Base-by-base conservation (phyloP, 208 protist genomes). In the Crithidia fasciculata region DNA sequence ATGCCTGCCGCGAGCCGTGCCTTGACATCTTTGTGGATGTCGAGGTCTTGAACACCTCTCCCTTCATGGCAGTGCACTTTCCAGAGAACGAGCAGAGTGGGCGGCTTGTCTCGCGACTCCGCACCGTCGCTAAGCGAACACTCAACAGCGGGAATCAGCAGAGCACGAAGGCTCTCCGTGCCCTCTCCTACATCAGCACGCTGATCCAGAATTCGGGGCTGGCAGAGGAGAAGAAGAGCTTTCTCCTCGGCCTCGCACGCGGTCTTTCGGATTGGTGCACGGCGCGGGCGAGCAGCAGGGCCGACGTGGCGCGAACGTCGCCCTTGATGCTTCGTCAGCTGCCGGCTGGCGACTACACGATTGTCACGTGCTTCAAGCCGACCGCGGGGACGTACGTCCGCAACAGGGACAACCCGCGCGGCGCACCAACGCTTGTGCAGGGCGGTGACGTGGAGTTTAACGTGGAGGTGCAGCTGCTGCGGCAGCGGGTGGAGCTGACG, bases 281-380 rank as follows among this genome's bases (percentile, higher is more conserved):
- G 40, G n/a, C 10, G 18, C 36, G 40, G 28, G 64, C 64, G 18
- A 2, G n/a, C 9, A 39, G 40, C 40, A 18, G 5, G 3, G 52
- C 13, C 3, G 7, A 12, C 47, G 40, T 44, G 44, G 47, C 49
- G 45, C n/a, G 19, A 36, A 19, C 60, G 8, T 67, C 74, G 18
- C 41, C 56, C 59, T 65, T 69, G 13, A 64, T 58, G 45, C 69
- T 86, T 47, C 72, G 79, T 3, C 82, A 79, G 18, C 71, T 95
- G 19, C 88, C 91, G 10, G 75, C 83, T 2, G 91, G 91, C 16
- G 85, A 93, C 44, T 95, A 95, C 78, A 81, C 83, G 5, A 68
- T 95, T 50, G 78, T 92, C 43, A 80, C 85, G 0, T 83, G 80
- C 15, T 77, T 90, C 44, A 15, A 15, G 4, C 54, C 40, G 5